Base-by-base conservation (phyloP, 1,284 basidiomycete species). In the Somion occarium region DNA sequence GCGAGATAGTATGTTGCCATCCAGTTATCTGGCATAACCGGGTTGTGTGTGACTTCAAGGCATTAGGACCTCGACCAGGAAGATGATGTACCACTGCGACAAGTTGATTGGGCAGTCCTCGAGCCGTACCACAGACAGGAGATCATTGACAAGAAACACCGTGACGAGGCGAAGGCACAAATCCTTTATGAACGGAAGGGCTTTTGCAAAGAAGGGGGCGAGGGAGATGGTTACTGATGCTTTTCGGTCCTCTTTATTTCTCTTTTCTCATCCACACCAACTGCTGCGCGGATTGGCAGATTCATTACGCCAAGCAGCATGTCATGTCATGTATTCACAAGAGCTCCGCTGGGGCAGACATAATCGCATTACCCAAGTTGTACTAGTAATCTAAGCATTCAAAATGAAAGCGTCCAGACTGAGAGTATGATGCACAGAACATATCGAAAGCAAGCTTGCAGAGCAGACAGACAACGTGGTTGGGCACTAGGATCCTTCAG, bases 61-160 rank as follows among this genome's bases (percentile, higher is more conserved):
- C n/a, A n/a, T n/a, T 66, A 98, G 94, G 94, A 98, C 67, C 80
- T 98, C 56, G 93, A 97, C 69, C 78, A 81, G 60, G 94, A 98
- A 71, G 94, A 98, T 64, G 88, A 92, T 44, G 74, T 95, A 13
- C 89, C 88, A 13, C 72, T 95, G 56, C 77, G 78, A 58, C 84
- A 86, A 66, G 85, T 91, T 25, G 83, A 89, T 34, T 85, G 86
- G 70, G 74, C 82, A 49, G 69, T 77, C 41, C 72, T 96, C 50
- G 79, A 88, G 53, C 77, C 79, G 30, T 80, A 86, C 63, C 85
- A 93, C 64, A 82, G 82, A 61, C 76, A 80, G 49, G 89, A 91
- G 48, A 75, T 80, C 46, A 83, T 82, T 42, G 66, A 66, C 46
- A 90, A 85, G 72, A 90, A 87, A 63, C 69, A 72, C 44, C 79